Evolutionary conservation across 192 early-diverging fungal genomes (phyloP).

Genomic region (Entophlyctis helioformis): DNA sequence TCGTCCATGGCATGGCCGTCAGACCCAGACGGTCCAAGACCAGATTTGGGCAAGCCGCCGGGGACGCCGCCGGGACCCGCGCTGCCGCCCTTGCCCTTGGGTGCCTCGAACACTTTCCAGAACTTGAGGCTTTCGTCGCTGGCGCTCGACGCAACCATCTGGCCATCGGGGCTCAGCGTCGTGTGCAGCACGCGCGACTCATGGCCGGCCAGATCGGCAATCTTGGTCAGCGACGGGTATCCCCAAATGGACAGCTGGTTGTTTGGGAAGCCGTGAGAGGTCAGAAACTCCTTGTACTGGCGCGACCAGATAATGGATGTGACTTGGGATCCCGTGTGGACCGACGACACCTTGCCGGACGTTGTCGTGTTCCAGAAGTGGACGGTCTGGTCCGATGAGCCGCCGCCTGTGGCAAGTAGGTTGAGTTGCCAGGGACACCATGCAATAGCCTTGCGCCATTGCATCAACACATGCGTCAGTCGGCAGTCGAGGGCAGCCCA

Average conservation of each 20-base stretch:
- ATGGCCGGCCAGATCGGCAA: conserved; percentile 39
- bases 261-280: conserved; percentile 40
- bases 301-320: conserved; percentile 41
- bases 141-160: conserved; percentile 34
- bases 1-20: too few relatives aligned
- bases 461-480: too few relatives aligned
- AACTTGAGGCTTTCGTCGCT: conserved; percentile 45
- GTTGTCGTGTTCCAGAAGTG: conserved; percentile 48
- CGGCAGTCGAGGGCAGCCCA: too few relatives aligned
- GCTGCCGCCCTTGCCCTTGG: conserved; percentile 10
- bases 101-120: conserved; percentile 41
- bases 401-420: conserved; percentile 46
- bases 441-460: conserved; percentile 73
- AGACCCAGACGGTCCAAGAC: too few relatives aligned
- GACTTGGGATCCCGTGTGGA: conserved; percentile 44
- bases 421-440: conserved; percentile 89
- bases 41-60: too few relatives aligned
- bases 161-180: conserved; percentile 41
- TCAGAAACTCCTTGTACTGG: conserved; percentile 43
- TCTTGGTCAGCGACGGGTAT: conserved; percentile 35
- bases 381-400: conserved; percentile 32
- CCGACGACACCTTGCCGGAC: conserved; percentile 13
- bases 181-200: conserved; percentile 33
- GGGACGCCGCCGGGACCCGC: too few relatives aligned
- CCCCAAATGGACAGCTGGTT: conserved; percentile 39